phyloP scores from a whole-genome alignment of 2,329 filamentous ascomycete genomes.

The Fusarium pseudograminearum region DNA sequence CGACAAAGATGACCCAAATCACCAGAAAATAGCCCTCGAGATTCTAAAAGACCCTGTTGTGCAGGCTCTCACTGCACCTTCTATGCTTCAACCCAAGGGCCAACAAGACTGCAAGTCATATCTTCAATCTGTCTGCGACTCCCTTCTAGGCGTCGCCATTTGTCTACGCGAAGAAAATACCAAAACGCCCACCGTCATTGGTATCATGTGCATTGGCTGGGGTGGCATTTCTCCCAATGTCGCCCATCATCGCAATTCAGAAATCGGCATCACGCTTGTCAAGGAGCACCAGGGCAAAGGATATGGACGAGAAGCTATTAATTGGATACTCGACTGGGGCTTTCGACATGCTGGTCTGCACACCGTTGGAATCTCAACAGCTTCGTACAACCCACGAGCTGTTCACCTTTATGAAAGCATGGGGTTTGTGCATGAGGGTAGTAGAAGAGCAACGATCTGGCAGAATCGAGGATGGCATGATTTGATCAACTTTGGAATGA shows the following conservation, averaged over 20 bases:
- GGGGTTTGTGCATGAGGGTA: slow-evolving; percentile 10
- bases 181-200: neutral
- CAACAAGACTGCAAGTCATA: slow-evolving; percentile 8
- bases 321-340: slow-evolving; percentile 27
- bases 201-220: slow-evolving; percentile 27
- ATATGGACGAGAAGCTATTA: slow-evolving; percentile 15
- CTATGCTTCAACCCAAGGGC: slow-evolving; percentile 5
- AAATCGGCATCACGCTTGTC: slow-evolving; percentile 4
- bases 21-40: neutral
- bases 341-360: slow-evolving; percentile 20
- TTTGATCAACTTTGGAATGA: slow-evolving; percentile 53
- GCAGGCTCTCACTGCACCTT: slow-evolving; percentile 4
- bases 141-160: slow-evolving; percentile 14
- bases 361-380: slow-evolving; percentile 5
- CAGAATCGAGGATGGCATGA: slow-evolving; percentile 58
- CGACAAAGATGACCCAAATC: neutral
- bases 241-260: slow-evolving; percentile 9
- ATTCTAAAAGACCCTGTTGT: slow-evolving; percentile 20
- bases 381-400: slow-evolving; percentile 4
- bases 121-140: slow-evolving; percentile 3
- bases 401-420: slow-evolving; percentile 11
- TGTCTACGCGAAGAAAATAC: neutral
- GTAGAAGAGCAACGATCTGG: slow-evolving; percentile 53
- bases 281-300: slow-evolving; percentile 19
- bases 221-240: slow-evolving; percentile 7